phyloP scores from a whole-genome alignment of 257 asterid genomes.

The Avicennia marina region DNA sequence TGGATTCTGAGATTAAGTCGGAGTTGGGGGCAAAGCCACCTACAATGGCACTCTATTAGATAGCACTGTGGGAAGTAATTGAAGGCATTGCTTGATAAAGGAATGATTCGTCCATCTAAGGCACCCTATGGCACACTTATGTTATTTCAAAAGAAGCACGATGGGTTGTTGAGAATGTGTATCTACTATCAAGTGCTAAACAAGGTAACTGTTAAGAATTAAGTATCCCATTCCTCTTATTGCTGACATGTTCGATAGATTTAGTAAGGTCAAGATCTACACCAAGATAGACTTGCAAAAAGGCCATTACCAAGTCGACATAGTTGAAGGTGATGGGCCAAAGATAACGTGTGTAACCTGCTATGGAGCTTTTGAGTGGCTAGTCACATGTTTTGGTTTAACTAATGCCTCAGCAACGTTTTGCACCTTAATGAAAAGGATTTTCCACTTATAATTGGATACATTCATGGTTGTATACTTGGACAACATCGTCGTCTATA shows the following conservation, averaged over 20 bases:
- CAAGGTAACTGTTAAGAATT: not conserved
- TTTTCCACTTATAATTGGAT: too few relatives aligned
- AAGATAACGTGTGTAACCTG: too few relatives aligned
- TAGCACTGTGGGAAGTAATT: not conserved
- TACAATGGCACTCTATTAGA: not conserved
- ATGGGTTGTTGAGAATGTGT: not conserved
- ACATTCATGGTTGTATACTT: too few relatives aligned
- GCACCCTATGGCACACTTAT: constrained; percentile 31
- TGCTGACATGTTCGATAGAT: constrained; percentile 39
- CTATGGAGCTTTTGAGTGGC: too few relatives aligned
- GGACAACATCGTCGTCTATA: too few relatives aligned
- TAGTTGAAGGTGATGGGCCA: too few relatives aligned
- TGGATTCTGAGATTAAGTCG: not conserved
- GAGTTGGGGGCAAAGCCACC: not conserved
- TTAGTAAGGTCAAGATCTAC: too few relatives aligned
- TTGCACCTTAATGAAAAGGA: too few relatives aligned
- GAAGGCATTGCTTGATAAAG: not conserved
- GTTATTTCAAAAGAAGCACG: not conserved
- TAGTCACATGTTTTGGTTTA: too few relatives aligned
- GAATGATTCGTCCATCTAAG: not conserved
- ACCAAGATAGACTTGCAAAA: too few relatives aligned
- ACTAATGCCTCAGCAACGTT: too few relatives aligned
- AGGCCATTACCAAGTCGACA: too few relatives aligned
- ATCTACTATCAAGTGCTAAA: not conserved
- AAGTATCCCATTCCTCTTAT: constrained; percentile 27